These are phyloP conservation scores for Haemoproteus tartakovskyi DNA, from an alignment of 169 alveolate species.

Conservation along the genomic window DNA sequence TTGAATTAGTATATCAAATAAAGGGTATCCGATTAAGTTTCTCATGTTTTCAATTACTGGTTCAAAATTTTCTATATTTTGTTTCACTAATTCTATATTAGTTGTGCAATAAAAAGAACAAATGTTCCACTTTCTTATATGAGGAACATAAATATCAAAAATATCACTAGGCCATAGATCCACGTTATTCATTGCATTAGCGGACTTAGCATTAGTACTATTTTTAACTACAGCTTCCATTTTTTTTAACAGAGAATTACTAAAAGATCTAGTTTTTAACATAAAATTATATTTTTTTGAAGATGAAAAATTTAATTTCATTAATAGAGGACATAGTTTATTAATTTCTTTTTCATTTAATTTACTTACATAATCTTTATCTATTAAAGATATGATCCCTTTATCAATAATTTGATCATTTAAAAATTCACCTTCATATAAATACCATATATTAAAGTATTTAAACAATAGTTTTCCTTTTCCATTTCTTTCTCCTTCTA, in stretches of 20 bases:
- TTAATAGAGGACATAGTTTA: conserved; percentile 61
- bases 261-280: too few species aligned
- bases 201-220: conserved; percentile 16
- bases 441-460: conserved; percentile 60
- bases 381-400: conserved; percentile 54
- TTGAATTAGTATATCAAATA: conserved; percentile 18
- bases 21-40: conserved; percentile 56
- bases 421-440: conserved; percentile 58
- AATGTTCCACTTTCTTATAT: conserved; percentile 55
- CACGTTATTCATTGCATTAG: conserved; percentile 37
- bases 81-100: conserved; percentile 45
- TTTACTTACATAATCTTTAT: conserved; percentile 55
- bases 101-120: conserved; percentile 62
- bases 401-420: conserved; percentile 50
- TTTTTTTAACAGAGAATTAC: neutral
- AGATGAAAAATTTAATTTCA: conserved; percentile 51
- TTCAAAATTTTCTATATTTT: conserved; percentile 22
- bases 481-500: conserved; percentile 49
- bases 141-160: conserved; percentile 51
- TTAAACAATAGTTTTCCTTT: conserved; percentile 53
- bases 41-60: conserved; percentile 15
- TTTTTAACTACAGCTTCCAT: neutral
- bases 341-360: conserved; percentile 27
- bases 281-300: too few species aligned
- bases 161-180: conserved; percentile 58